Conservation (phyloP, 2,329 filamentous ascomycete species). For the Neocucurbitaria cava region DNA sequence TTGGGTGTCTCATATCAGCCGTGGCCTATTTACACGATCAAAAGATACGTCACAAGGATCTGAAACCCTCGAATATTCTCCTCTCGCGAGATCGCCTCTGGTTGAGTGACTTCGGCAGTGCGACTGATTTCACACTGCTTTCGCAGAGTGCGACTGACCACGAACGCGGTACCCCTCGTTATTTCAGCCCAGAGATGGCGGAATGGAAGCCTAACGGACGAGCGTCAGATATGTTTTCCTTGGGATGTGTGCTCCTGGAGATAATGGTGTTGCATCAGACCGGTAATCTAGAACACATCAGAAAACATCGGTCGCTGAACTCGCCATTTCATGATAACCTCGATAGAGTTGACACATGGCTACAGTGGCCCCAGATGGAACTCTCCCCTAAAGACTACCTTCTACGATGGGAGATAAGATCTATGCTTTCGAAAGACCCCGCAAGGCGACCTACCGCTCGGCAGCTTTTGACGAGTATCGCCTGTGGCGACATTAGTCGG, state of each 20-base stretch:
- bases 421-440: constrained; percentile 10
- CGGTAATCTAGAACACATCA: constrained; percentile 67
- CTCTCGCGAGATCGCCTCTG: constrained; percentile 16
- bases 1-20: constrained; percentile 26
- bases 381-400: constrained; percentile 39
- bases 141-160: constrained; percentile 31
- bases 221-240: constrained; percentile 71
- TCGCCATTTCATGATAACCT: constrained; percentile 75
- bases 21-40: constrained; percentile 27
- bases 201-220: constrained; percentile 15
- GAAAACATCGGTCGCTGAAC: constrained; percentile 60
- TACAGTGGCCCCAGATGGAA: constrained; percentile 64
- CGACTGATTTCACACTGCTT: constrained; percentile 29
- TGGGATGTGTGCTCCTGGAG: constrained; percentile 75
- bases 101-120: constrained; percentile 31
- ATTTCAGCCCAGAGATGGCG: constrained; percentile 29
- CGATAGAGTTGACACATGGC: constrained; percentile 71
- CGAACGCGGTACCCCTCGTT: constrained; percentile 27
- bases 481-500: not conserved
- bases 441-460: constrained; percentile 7
- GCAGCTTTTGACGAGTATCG: constrained; percentile 3
- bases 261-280: constrained; percentile 63
- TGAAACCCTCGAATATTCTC: constrained; percentile 30
- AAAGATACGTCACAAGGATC: constrained; percentile 29
- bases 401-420: constrained; percentile 2